Percentiles rank a stretch among this genome's conserved stretches.
Conservation (phyloP, 441 rosid genomes). For the Erodium trifolium region DNA sequence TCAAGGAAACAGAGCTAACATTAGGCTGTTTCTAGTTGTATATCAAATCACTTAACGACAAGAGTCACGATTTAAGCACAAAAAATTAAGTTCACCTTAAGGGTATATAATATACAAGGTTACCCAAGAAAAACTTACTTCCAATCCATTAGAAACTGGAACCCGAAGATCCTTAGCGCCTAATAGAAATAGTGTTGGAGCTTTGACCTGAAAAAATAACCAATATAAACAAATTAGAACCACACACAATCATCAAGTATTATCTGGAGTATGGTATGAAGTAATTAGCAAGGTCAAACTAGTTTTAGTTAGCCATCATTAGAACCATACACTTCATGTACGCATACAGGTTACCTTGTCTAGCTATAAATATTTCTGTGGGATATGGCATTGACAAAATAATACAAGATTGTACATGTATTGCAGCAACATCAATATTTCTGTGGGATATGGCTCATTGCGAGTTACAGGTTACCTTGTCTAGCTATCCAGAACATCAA, state of each 20-base stretch:
- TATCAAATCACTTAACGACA: too few species aligned
- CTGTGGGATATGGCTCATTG: neutral
- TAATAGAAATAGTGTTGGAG: slow-evolving; percentile 74
- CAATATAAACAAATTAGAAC: slow-evolving; percentile 12
- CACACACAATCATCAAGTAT: neutral
- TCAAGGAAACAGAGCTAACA: too few species aligned
- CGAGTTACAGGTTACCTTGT: neutral
- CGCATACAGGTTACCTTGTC: too few species aligned
- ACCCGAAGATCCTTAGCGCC: slow-evolving; percentile 92
- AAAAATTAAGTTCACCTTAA: neutral
- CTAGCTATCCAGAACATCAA: neutral
- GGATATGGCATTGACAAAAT: neutral
- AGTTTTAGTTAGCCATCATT: neutral
- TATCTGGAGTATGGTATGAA: too few species aligned
- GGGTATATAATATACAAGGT: too few species aligned
- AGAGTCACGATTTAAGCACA: too few species aligned
- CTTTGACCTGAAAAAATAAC: slow-evolving; percentile 54
- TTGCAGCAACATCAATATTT: neutral
- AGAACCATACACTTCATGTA: too few species aligned
- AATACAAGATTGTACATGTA: neutral
- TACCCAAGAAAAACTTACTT: slow-evolving; percentile 33
- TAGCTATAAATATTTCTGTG: too few species aligned
- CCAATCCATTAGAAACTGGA: slow-evolving; percentile 69
- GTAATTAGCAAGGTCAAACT: neutral
- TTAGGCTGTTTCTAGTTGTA: too few species aligned